Evolutionary conservation across 805 yeast species (phyloP), one percentile per base, ranked within the genome.

Genomic region (Torulaspora delbrueckii): DNA sequence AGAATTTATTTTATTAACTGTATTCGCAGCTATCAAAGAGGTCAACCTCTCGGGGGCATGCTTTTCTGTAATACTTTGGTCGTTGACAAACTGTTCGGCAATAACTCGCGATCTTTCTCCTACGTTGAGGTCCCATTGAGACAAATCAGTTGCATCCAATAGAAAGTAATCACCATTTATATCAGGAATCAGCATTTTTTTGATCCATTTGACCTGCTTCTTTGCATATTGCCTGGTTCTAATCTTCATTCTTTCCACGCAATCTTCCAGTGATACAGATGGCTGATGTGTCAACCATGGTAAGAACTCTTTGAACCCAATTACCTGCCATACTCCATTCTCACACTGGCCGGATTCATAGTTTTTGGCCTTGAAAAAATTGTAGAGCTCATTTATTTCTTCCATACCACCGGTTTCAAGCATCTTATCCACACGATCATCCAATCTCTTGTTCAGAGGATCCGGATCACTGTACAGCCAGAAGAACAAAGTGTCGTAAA

Each of bases 271-370:
- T 12, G 56, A 48, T 4, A 56, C 54, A 5, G 50, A 51, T 0
- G 52, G 47, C 0, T 56, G 62, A 6, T 60, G 35, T 26, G 57
- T 52, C 19, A 79, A 55, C 84, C 85, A 87, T 1, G 95, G 91
- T 30, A 86, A 59, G 59, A 88, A 88, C 58, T 88, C 96, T 61
- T 87, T 86, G 66, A 86, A 93, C 1, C 98, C 98, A 57, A 91
- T 86, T 1, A 86, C 96, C 67, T 93, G 98, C 89, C 89, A 89
- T 0, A 91, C 76, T 2, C 98, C 98, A 47, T 75, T 70, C 43
- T 84, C 84, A 46, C 78, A 67, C 8, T 84, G 79, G 18, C 57
- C 61, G 5, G 63, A 60, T 1, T 58, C 53, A 16, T 62, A 63
- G 0, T 44, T 38, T 4, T 67, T 53, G 38, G 47, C 41, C 26